Base-by-base conservation (phyloP, 192 early-diverging fungal genomes). In the Dissophora ornata region DNA sequence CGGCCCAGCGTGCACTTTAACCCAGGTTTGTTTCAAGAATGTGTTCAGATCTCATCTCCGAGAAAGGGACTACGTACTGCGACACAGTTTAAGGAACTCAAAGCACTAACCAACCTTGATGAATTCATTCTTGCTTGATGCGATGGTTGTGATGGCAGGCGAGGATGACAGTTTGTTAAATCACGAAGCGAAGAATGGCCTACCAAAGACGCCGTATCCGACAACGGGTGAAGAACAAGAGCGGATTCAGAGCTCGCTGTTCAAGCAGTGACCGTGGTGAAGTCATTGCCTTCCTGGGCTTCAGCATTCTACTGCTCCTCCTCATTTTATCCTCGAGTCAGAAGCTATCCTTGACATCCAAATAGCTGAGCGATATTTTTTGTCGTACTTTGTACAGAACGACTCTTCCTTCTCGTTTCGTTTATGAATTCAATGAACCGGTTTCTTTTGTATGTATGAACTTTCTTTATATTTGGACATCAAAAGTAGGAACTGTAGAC, bases 131-230 rank as follows among this genome's bases (percentile, higher is more conserved):
- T n/a, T n/a, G n/a, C n/a, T n/a, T n/a, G n/a, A n/a, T n/a, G n/a
- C n/a, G n/a, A n/a, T n/a, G n/a, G n/a, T n/a, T n/a, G n/a, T n/a
- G n/a, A n/a, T 45, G 44, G 42, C 26, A 67, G 63, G 42, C 9
- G 57, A 75, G 21, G 63, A 61, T 19, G 62, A 74, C 50, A 59
- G 18, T 32, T 28, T 74, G 30, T n/a, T 25, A 15, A 50, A 48
- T 18, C 71, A 66, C n/a, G 65, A 67, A 8, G 44, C 36, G 32
- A 77, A 62, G 25, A 33, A 24, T 19, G 73, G 62, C 0, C 29
- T 77, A 9, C 73, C 73, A 60, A 77, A 67, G 64, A 77, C 73
- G 18, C 73, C 73, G 0, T 77, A 77, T 21, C 73, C 73, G 16
- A 61, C 54, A 21, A 67, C 64, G 13, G 32, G 41, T 9, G 58